These are phyloP conservation scores for Xylaria sp. DNA, from an alignment of 495 filamentous ascomycete species.

Conservation along the genomic window DNA sequence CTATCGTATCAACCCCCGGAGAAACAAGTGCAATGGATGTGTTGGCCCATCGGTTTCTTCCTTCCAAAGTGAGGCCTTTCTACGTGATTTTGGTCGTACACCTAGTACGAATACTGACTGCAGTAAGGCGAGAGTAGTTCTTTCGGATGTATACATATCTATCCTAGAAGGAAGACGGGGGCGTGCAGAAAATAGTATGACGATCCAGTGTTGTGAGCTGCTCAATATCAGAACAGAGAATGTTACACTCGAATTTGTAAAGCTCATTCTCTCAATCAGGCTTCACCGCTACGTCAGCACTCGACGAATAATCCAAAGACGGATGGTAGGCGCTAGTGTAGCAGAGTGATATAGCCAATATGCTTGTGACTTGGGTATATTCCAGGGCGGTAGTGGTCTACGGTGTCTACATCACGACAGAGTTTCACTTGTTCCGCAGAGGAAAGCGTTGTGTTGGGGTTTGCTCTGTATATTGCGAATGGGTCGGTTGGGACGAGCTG, in stretches of 20 bases:
- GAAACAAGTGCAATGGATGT: background rate
- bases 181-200: background rate
- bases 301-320: background rate
- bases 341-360: background rate
- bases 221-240: background rate
- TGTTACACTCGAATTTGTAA: background rate
- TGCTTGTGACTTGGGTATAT: background rate
- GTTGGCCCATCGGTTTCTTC: background rate
- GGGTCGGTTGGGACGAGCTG: background rate
- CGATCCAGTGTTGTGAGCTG: background rate
- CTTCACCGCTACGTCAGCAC: background rate
- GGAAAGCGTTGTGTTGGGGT: background rate
- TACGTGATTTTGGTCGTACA: background rate
- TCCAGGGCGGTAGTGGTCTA: background rate
- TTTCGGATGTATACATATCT: background rate
- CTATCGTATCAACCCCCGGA: background rate
- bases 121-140: background rate
- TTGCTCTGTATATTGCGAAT: background rate
- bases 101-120: background rate
- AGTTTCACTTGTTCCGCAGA: background rate
- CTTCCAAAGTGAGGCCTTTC: background rate
- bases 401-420: background rate
- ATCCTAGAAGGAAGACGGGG: background rate
- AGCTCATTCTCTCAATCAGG: background rate
- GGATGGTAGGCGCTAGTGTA: background rate